phyloP scores from a whole-genome alignment of 192 early-diverging fungal genomes.

The Coemansia sp. region DNA sequence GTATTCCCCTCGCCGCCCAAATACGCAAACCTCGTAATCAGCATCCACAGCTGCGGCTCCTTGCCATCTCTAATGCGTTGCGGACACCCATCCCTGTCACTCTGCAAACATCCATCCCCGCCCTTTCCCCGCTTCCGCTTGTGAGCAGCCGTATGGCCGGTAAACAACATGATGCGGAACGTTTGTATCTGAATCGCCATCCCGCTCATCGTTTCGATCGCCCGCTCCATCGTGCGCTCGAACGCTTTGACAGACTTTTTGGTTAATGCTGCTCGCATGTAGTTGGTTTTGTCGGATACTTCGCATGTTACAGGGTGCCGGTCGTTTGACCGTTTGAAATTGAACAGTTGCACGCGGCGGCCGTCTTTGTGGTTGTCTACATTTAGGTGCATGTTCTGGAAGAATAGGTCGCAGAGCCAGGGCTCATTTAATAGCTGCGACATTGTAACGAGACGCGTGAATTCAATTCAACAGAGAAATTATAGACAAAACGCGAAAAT shows the following conservation, averaged over 20 bases:
- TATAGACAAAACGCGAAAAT: neutral
- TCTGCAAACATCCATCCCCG: neutral
- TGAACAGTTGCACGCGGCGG: conserved; percentile 28
- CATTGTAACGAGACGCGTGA: conserved; percentile 11
- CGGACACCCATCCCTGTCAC: conserved; percentile 10
- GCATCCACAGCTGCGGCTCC: conserved; percentile 39
- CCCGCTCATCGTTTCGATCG: conserved; percentile 9
- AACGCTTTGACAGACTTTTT: conserved; percentile 12
- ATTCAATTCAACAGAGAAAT: too few species aligned
- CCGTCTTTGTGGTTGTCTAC: conserved; percentile 11
- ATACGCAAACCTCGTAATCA: conserved; percentile 31
- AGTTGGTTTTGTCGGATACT: conserved; percentile 41
- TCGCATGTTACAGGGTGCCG: conserved; percentile 32
- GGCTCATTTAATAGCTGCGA: conserved; percentile 21
- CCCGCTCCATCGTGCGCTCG: conserved; percentile 1
- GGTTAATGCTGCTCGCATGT: conserved; percentile 35
- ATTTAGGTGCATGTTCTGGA: neutral
- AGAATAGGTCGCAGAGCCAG: conserved; percentile 30
- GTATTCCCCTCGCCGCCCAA: conserved; percentile 37
- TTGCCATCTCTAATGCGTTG: conserved; percentile 6
- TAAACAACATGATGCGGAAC: conserved; percentile 9
- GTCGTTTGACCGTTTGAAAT: conserved; percentile 8
- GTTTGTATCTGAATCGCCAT: conserved; percentile 17
- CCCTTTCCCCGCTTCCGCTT: neutral
- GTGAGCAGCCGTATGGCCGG: neutral